phyloP scores from a whole-genome alignment of 257 asterid species.

The Linderniella brevidens region DNA sequence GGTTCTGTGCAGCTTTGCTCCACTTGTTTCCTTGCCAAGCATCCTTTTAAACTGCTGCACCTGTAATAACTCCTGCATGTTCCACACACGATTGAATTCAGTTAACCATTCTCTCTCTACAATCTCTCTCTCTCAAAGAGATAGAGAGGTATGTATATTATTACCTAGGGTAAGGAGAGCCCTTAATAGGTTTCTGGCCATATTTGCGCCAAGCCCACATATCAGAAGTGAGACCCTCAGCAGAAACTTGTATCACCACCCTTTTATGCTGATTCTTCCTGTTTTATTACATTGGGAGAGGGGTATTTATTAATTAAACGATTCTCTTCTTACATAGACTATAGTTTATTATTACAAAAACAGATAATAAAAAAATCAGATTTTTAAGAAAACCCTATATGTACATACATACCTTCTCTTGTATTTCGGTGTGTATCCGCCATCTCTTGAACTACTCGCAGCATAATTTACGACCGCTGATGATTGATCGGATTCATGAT shows the following conservation, averaged over 20 bases:
- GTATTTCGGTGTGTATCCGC: conserved; percentile 42
- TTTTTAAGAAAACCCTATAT: not conserved
- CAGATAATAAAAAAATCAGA: not conserved
- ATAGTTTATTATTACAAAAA: not conserved
- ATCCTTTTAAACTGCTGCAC: conserved; percentile 87
- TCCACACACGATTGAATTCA: too few relatives aligned
- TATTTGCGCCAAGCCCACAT: conserved; percentile 98
- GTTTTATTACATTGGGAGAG: not conserved
- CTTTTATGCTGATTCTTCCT: conserved; percentile 82
- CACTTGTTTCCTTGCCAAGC: conserved; percentile 85
- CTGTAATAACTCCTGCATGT: conserved; percentile 72
- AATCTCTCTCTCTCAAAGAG: not conserved
- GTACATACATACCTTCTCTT: conserved; percentile 43
- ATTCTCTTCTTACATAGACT: too few relatives aligned
- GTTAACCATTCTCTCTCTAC: too few relatives aligned
- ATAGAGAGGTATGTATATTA: not conserved
- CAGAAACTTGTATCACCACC: conserved; percentile 49
- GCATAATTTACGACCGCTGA: conserved; percentile 2
- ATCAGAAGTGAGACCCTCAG: conserved; percentile 59
- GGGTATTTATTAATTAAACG: too few relatives aligned
- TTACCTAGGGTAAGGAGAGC: conserved; percentile 89
- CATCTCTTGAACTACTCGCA: conserved; percentile 4
- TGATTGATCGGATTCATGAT: conserved; percentile 13
- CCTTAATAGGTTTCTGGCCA: conserved; percentile 91
- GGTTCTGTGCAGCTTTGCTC: conserved; percentile 71